Percentiles rank a stretch among this genome's conserved stretches.
Conservation (phyloP, 2,329 filamentous ascomycete species). For the Leptographium lundbergii region DNA sequence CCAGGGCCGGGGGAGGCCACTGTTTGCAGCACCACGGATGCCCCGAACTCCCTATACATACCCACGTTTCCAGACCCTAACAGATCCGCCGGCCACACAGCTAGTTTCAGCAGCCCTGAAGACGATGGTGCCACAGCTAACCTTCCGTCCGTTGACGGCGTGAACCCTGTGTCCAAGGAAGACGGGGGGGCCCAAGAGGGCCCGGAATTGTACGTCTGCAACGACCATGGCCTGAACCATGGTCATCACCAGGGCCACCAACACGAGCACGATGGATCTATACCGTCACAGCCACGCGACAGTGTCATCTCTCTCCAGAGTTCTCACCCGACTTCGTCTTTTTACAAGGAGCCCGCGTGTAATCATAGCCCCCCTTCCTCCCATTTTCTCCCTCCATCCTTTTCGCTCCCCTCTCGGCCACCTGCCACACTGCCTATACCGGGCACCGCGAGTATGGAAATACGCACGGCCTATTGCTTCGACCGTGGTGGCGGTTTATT, state of each 20-base stretch:
- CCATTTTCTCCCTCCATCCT: background rate
- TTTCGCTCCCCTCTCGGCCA: background rate
- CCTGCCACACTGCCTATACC: background rate
- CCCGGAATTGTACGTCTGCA: background rate
- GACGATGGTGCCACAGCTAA: background rate
- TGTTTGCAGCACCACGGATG: background rate
- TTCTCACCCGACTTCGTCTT: background rate
- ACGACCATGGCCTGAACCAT: background rate
- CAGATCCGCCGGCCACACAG: background rate
- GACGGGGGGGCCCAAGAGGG: background rate
- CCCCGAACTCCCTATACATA: background rate
- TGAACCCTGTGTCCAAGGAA: background rate
- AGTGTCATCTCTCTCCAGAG: background rate
- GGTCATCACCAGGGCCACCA: background rate
- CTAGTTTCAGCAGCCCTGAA: background rate
- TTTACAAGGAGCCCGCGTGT: background rate
- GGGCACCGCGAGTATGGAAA: too few relatives aligned
- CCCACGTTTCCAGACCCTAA: background rate
- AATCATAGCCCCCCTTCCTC: background rate
- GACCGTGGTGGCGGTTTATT: slow-evolving; percentile 39
- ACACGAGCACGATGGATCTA: background rate
- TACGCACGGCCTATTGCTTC: slow-evolving; percentile 36
- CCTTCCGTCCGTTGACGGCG: background rate
- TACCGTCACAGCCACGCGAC: background rate
- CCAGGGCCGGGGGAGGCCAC: background rate